Evolutionary conservation across 352 stramenopile species (phyloP).

Genomic region (Phytophthora cryptogea): DNA sequence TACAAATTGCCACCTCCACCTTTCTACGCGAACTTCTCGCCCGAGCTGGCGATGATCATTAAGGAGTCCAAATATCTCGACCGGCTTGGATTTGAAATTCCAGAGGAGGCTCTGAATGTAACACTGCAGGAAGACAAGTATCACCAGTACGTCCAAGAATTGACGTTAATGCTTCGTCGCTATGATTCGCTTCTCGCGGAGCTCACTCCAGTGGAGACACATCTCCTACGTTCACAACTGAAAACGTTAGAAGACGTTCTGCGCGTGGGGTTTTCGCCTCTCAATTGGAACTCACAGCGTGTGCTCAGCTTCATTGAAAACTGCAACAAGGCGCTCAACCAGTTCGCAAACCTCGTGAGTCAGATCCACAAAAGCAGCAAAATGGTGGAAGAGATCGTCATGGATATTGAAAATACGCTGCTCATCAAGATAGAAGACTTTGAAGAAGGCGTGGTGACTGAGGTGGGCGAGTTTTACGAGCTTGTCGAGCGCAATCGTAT

Average conservation of each 20-base stretch:
- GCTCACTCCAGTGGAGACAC: constrained; percentile 90
- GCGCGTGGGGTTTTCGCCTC: constrained; percentile 90
- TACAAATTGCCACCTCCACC: constrained; percentile 89
- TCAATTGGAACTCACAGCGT: constrained; percentile 98
- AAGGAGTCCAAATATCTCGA: constrained; percentile 96
- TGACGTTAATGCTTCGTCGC: constrained; percentile 91
- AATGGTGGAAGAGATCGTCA: constrained; percentile 95
- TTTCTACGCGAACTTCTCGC: constrained; percentile 94
- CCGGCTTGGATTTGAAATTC: constrained; percentile 94
- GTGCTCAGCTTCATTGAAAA: constrained; percentile 95
- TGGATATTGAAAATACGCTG: constrained; percentile 90
- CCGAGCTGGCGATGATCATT: constrained; percentile 94
- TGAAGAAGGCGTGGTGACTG: constrained; percentile 85
- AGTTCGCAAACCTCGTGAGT: constrained; percentile 93
- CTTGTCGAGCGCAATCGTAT: constrained; percentile 92
- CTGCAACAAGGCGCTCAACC: constrained; percentile 92
- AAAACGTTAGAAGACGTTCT: constrained; percentile 89
- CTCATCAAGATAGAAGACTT: constrained; percentile 94
- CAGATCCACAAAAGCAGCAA: constrained; percentile 96
- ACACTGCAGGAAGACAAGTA: constrained; percentile 97
- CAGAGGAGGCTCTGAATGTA: constrained; percentile 95
- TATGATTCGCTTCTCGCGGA: constrained; percentile 88
- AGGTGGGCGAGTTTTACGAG: constrained; percentile 95
- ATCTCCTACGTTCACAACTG: constrained; percentile 89
- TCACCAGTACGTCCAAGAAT: constrained; percentile 92